Conservation (phyloP, 768 basidiomycete genomes). For the Termitomyces sp. region DNA sequence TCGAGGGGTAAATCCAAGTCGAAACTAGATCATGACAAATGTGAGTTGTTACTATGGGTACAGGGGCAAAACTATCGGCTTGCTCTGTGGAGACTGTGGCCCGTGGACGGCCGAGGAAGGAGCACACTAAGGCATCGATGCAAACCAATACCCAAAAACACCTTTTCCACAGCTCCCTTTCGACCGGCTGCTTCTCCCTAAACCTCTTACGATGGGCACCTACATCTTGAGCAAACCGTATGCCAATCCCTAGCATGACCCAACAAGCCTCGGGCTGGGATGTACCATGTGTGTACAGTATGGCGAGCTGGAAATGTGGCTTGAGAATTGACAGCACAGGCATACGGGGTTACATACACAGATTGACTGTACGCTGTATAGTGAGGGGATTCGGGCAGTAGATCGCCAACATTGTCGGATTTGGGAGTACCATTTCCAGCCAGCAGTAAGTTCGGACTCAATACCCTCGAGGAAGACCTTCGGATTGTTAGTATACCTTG, state of each 20-base stretch:
- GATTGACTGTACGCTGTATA: slow-evolving; percentile 71
- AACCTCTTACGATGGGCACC: slow-evolving; percentile 43
- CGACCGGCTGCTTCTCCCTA: slow-evolving; percentile 26
- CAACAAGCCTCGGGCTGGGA: slow-evolving; percentile 44
- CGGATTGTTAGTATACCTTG: slow-evolving; percentile 51
- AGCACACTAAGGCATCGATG: slow-evolving; percentile 15
- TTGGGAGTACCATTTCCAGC: slow-evolving; percentile 59
- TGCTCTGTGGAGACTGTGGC: slow-evolving; percentile 15
- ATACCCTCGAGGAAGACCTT: slow-evolving; percentile 29
- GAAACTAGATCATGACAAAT: slow-evolving; percentile 38
- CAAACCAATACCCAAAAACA: slow-evolving; percentile 36
- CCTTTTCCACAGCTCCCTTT: slow-evolving; percentile 59
- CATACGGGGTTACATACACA: slow-evolving; percentile 34
- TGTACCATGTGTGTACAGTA: slow-evolving; percentile 36
- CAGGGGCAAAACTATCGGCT: background rate
- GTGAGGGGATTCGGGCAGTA: slow-evolving; percentile 46
- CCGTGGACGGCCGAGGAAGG: slow-evolving; percentile 17
- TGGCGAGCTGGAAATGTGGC: slow-evolving; percentile 25
- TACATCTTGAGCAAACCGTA: slow-evolving; percentile 55
- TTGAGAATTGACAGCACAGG: background rate
- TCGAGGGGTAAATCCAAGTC: slow-evolving; percentile 61
- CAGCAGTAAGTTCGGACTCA: slow-evolving; percentile 37
- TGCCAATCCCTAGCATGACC: slow-evolving; percentile 47
- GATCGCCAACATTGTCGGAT: slow-evolving; percentile 56
- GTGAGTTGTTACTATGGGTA: background rate